These are phyloP conservation scores for Biscogniauxia mediterranea DNA, from an alignment of 2,329 filamentous ascomycete genomes.

Conservation along the genomic window DNA sequence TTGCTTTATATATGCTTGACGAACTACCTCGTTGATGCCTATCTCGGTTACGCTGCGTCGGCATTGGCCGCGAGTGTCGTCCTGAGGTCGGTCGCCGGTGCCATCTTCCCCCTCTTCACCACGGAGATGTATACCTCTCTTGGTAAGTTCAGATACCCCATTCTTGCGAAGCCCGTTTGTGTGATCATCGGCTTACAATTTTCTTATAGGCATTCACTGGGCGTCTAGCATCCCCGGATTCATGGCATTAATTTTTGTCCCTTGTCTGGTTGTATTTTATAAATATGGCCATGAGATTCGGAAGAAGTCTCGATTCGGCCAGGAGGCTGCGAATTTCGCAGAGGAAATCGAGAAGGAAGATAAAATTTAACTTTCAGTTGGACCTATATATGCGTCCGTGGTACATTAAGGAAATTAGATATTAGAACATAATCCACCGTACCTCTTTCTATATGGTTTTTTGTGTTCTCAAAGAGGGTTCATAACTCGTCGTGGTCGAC, in stretches of 20 bases:
- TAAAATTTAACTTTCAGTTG: slow-evolving; percentile 24
- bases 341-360: slow-evolving; percentile 3
- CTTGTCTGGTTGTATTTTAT: not conserved
- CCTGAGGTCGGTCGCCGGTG: slow-evolving; percentile 44
- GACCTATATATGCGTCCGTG: not conserved
- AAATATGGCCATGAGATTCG: not conserved
- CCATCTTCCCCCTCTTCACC: slow-evolving; percentile 47
- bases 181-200: not conserved
- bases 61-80: slow-evolving; percentile 37
- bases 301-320: not conserved
- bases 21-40: slow-evolving; percentile 8
- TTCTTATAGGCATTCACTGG: slow-evolving; percentile 43
- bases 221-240: slow-evolving; percentile 45
- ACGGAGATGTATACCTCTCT: slow-evolving; percentile 42
- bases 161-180: not conserved
- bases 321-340: not conserved
- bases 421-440: not conserved
- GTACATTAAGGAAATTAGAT: not conserved
- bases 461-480: too few relatives aligned
- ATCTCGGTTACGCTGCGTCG: slow-evolving; percentile 9
- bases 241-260: slow-evolving; percentile 19
- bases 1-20: not conserved
- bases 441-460: slow-evolving; percentile 4
- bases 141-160: slow-evolving; percentile 5
- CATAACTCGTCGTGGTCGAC: too few relatives aligned